Evolutionary conservation across 73 alveolate species (phyloP).

Genomic region (Stentor roeselii): DNA sequence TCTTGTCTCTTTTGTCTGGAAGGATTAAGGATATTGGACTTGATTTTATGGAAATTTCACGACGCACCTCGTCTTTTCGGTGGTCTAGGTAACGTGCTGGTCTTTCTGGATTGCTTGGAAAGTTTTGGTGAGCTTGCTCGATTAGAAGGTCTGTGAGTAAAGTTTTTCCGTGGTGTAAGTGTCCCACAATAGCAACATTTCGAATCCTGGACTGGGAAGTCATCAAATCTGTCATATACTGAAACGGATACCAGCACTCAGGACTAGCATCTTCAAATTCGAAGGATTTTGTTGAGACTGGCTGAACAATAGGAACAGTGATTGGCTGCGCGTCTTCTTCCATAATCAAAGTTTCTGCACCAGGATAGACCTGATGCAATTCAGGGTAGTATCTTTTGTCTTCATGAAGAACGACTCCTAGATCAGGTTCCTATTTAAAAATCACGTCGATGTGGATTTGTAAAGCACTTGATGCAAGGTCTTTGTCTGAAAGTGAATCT

Average conservation of each 20-base stretch:
- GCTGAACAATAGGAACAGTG: slow-evolving; percentile 98
- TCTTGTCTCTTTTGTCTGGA: slow-evolving; percentile 95
- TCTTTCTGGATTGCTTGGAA: slow-evolving; percentile 8
- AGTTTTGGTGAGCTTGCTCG: slow-evolving; percentile 76
- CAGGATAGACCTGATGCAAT: slow-evolving; percentile 91
- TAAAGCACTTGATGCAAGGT: too few species aligned
- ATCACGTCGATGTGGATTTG: slow-evolving; percentile 60
- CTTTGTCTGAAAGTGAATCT: slow-evolving; percentile 69
- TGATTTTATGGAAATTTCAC: slow-evolving; percentile 92
- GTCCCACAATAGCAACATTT: slow-evolving; percentile 96
- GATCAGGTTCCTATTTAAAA: slow-evolving; percentile 40
- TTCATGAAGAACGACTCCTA: slow-evolving; percentile 91
- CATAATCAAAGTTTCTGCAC: slow-evolving; percentile 94
- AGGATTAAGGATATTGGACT: slow-evolving; percentile 94
- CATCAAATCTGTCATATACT: slow-evolving; percentile 88
- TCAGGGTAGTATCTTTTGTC: slow-evolving; percentile 97
- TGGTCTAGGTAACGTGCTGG: slow-evolving; percentile 76
- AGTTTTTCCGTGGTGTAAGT: slow-evolving; percentile 99
- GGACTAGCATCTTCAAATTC: slow-evolving; percentile 89
- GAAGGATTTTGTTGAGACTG: slow-evolving; percentile 86
- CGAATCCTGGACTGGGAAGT: slow-evolving; percentile 92
- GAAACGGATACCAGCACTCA: slow-evolving; percentile 80
- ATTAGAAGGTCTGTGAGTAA: slow-evolving; percentile 94
- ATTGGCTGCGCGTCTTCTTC: slow-evolving; percentile 99
- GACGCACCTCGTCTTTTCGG: slow-evolving; percentile 92